Evolutionary conservation across 2,329 filamentous ascomycete genomes (phyloP), one percentile per base, ranked within the genome.

Genomic region (Pezicula neosporulosa): DNA sequence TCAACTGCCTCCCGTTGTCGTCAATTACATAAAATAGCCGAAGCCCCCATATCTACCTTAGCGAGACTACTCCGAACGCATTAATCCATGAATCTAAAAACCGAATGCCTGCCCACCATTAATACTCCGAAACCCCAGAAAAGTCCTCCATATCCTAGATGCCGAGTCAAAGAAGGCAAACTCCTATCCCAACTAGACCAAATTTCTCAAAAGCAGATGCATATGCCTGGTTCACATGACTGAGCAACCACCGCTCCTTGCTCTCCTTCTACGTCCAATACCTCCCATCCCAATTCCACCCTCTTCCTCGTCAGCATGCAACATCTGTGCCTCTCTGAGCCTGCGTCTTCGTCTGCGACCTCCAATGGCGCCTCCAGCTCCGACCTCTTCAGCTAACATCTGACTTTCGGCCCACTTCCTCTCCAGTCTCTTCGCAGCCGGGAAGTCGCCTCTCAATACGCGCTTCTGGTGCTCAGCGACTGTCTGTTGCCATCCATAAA

Each of bases 351-450:
- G 76, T 48, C 91, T 77, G 49, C 91, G 77, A 2, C 80, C 75
- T 6, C 87, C 84, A 1, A 30, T 4, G 8, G 78, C 79, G 2
- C 86, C 90, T 2, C 73, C 76, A 3, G 81, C 80, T 3, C 86
- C 88, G 0, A 88, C 89, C 66, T 97, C 93, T 68, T 96, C 90
- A 47, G 82, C 89, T 15, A 89, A 85, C 72, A 95, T 89, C 91
- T 97, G 97, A 68, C 90, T 96, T 49, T 95, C 88, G 0, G 87
- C 87, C 93, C 93, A 97, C 67, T 93, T 95, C 57, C 85, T 80
- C 74, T 96, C 92, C 18, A 97, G 76, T n/a, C 89, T 77, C 36
- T 77, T 78, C 1, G 94, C 94, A 1, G 88, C 79, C 0, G 77
- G 75, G 52, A 90, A 80, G 55, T 96, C 89, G 6, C 90, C 90